Conservation (phyloP, 257 asterid genomes). For the Solanum etuberosum region DNA sequence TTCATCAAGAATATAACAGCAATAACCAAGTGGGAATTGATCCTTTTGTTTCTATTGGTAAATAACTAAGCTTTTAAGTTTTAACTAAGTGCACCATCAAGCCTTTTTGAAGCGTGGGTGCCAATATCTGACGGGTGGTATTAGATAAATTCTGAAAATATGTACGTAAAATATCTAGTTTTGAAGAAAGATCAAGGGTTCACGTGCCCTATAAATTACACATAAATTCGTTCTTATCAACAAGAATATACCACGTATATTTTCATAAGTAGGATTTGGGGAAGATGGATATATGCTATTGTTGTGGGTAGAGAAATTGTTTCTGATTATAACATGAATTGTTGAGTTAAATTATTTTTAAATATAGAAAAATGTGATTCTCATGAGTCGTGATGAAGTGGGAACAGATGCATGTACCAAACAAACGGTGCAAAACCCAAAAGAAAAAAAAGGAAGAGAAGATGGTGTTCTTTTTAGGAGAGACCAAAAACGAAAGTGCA, state of each 20-base stretch:
- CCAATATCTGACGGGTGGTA: neutral
- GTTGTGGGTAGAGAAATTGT: neutral
- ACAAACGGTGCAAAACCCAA: too few relatives aligned
- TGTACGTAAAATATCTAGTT: too few relatives aligned
- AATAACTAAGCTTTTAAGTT: neutral
- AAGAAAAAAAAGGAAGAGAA: too few relatives aligned
- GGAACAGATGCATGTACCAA: neutral
- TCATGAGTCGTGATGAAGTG: neutral
- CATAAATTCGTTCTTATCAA: too few relatives aligned
- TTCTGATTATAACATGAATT: neutral
- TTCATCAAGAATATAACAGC: neutral
- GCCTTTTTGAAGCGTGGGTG: neutral
- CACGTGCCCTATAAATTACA: neutral
- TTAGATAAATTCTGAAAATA: too few relatives aligned
- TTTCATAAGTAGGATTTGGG: rapidly evolving
- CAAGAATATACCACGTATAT: neutral
- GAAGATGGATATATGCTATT: too few relatives aligned
- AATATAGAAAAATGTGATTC: neutral
- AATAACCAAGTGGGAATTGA: neutral
- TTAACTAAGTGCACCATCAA: neutral
- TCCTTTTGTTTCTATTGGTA: neutral
- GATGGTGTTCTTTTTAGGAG: neutral
- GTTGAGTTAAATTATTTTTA: neutral
- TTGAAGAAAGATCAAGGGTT: rapidly evolving
- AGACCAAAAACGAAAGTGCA: neutral